Evolutionary conservation across 2,329 filamentous ascomycete genomes (phyloP), one percentile per base, ranked within the genome.

Genomic region (Cladosporium sp.): DNA sequence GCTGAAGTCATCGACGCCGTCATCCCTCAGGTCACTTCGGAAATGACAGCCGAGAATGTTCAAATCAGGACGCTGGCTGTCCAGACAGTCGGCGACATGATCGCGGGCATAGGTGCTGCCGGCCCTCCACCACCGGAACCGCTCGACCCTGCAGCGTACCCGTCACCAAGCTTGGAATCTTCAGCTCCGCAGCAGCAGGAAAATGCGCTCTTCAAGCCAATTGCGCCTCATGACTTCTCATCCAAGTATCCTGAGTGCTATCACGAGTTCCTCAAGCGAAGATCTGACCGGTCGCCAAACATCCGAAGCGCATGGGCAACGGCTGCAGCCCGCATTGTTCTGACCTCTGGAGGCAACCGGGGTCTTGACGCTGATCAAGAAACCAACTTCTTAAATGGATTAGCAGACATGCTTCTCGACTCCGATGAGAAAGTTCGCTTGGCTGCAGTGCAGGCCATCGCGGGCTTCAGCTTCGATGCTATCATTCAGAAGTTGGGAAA

Each of bases 61-160:
- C 84, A 93, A 61, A 75, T 98, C 52, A 87, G 93, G 49, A 80
- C 89, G 54, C 79, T 98, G 53, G 92, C 92, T 2, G 95, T 92
- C 0, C 89, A 97, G 69, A 95, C 93, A 0, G 82, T 98, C 37
- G 93, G 95, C 49, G 92, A 97, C 66, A 91, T 98, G 77, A 86
- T 95, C 22, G 86, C 92, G 38, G 92, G 92, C 5, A 95, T 97
- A 66, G 92, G 92, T 46, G 88, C 92, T 56, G 89, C 91, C 56
- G 92, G 92, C 0, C 87, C 89, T 52, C 89, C 91, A 13, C 81
- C 86, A 11, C 73, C 82, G 6, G 81, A 86, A 9, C 70, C 75
- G 1, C 78, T 95, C 64, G 89, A 96, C 63, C 88, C 92, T 10
- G 81, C 86, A 18, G 85, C 86, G 31, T 96, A 95, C 63, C 92